Conservation (phyloP, 441 rosid genomes). For the Populus hybrid region DNA sequence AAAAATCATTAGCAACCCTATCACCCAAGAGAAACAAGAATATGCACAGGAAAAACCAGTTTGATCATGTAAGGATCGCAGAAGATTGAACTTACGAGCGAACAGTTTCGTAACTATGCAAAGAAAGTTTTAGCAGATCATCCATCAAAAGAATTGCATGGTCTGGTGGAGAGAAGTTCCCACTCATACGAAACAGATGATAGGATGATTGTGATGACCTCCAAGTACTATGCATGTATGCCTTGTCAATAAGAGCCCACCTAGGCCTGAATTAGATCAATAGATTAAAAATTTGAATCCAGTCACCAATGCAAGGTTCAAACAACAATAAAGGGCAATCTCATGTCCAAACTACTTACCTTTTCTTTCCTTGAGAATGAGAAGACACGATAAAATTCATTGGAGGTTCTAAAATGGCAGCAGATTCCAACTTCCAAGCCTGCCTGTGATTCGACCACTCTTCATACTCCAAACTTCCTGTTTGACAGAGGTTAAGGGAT, state of each 20-base stretch:
- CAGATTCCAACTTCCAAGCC: slow-evolving; percentile 99
- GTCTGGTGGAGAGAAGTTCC: slow-evolving; percentile 75
- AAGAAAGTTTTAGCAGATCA: slow-evolving; percentile 80
- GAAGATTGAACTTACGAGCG: slow-evolving; percentile 67
- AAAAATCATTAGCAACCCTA: not conserved
- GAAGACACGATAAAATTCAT: slow-evolving; percentile 82
- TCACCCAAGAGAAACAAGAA: not conserved
- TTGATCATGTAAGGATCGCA: slow-evolving; percentile 16
- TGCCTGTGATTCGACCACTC: slow-evolving; percentile 99
- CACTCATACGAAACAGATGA: slow-evolving; percentile 81
- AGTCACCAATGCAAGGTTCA: slow-evolving; percentile 10
- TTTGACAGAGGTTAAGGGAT: slow-evolving; percentile 23
- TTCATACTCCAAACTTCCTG: slow-evolving; percentile 96
- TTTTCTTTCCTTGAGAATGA: slow-evolving; percentile 91
- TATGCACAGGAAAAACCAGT: not conserved
- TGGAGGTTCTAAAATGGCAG: slow-evolving; percentile 96
- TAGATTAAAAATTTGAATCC: slow-evolving; percentile 10
- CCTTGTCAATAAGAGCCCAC: slow-evolving; percentile 98
- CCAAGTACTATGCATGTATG: slow-evolving; percentile 98
- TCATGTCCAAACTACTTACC: slow-evolving; percentile 40
- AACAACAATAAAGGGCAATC: slow-evolving; percentile 8
- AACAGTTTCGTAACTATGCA: slow-evolving; percentile 98
- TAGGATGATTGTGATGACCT: slow-evolving; percentile 96
- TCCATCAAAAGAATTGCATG: slow-evolving; percentile 68
- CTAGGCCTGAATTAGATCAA: slow-evolving; percentile 66